Evolutionary conservation across 2,329 filamentous ascomycete genomes (phyloP).

Genomic region (Penicillium digitatum): DNA sequence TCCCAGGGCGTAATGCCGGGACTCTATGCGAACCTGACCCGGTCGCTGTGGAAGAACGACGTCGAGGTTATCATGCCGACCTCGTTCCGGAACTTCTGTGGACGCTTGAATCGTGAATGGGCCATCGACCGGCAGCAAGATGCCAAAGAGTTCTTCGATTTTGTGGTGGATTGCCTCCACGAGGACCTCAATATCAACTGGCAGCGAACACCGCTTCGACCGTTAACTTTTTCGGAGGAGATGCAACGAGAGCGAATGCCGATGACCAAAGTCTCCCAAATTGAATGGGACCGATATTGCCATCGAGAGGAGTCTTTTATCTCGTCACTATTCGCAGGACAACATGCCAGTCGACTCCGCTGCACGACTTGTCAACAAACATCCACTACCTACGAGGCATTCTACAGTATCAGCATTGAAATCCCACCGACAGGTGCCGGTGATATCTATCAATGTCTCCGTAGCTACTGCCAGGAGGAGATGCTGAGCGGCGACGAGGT

Average conservation of each 20-base stretch:
- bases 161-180: constrained; percentile 74
- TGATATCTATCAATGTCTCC: constrained; percentile 65
- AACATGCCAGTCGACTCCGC: constrained; percentile 59
- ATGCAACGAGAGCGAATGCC: constrained; percentile 57
- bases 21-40: constrained; percentile 58
- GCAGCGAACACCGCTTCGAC: constrained; percentile 55
- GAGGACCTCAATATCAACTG: constrained; percentile 77
- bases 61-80: constrained; percentile 52
- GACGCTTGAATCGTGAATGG: constrained; percentile 62
- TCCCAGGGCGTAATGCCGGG: constrained; percentile 61
- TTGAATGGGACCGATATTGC: constrained; percentile 70
- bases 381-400: constrained; percentile 64
- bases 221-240: constrained; percentile 59
- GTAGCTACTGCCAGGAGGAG: constrained; percentile 66
- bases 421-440: constrained; percentile 59
- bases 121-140: constrained; percentile 79
- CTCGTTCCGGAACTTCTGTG: constrained; percentile 63
- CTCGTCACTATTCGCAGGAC: constrained; percentile 72
- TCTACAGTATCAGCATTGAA: constrained; percentile 67
- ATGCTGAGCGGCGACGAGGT: constrained; percentile 63
- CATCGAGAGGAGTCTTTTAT: constrained; percentile 71
- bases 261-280: constrained; percentile 61
- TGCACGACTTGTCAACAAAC: constrained; percentile 61
- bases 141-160: constrained; percentile 82
- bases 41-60: constrained; percentile 61